phyloP scores from a whole-genome alignment of 2,329 filamentous ascomycete genomes.

The Lasiodiplodia citricola region DNA sequence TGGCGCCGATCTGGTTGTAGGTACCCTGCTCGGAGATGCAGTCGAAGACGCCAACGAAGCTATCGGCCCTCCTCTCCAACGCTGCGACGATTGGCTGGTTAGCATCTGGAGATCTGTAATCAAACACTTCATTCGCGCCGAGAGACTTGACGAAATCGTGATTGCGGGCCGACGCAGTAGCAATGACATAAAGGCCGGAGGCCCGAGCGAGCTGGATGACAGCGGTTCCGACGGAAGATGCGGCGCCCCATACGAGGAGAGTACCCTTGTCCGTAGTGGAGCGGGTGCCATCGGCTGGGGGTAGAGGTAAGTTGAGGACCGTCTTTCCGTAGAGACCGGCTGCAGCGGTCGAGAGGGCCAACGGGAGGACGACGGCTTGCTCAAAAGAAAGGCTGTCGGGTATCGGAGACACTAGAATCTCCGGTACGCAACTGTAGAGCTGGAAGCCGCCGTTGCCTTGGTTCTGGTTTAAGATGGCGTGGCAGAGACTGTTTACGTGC shows the following conservation, averaged over 20 bases:
- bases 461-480: constrained; percentile 34
- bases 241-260: constrained; percentile 46
- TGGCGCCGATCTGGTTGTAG: background rate
- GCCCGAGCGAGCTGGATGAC: constrained; percentile 44
- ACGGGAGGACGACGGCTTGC: constrained; percentile 49
- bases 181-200: constrained; percentile 40
- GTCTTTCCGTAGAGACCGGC: constrained; percentile 48
- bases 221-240: constrained; percentile 41
- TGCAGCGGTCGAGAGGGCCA: constrained; percentile 51
- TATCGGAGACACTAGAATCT: constrained; percentile 43
- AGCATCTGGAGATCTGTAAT: constrained; percentile 41
- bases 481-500: background rate
- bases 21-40: constrained; percentile 30
- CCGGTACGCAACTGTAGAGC: constrained; percentile 39
- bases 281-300: constrained; percentile 33
- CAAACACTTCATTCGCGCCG: constrained; percentile 39
- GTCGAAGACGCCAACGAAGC: constrained; percentile 49
- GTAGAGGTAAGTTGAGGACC: constrained; percentile 47
- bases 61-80: constrained; percentile 34
- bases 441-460: constrained; percentile 39
- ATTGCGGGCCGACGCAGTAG: constrained; percentile 40
- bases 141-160: constrained; percentile 36
- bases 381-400: constrained; percentile 45
- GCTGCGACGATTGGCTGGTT: constrained; percentile 45
- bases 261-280: constrained; percentile 35